phyloP scores from a whole-genome alignment of 352 stramenopile species.

The Globisporangium heterothallicum region DNA sequence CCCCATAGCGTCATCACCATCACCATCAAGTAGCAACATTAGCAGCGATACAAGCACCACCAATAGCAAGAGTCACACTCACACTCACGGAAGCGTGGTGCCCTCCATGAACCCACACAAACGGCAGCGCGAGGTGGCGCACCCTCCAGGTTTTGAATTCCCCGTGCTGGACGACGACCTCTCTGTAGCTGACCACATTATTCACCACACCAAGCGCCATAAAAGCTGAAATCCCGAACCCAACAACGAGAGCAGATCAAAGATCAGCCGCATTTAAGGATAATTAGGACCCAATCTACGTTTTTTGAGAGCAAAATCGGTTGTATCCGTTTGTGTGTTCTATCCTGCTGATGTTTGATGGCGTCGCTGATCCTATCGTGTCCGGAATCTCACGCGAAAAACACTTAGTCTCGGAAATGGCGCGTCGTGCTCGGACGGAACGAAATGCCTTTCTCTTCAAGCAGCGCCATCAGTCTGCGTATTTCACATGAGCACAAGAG shows the following conservation, averaged over 20 bases:
- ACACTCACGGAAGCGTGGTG: background rate
- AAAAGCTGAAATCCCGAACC: conserved; percentile 21
- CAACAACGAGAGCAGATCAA: conserved; percentile 3
- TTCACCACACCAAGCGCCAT: conserved; percentile 43
- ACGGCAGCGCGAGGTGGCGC: conserved; percentile 30
- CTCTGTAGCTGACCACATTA: conserved; percentile 16
- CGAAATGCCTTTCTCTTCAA: conserved; percentile 36
- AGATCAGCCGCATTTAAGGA: too few relatives aligned
- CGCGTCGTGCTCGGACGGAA: conserved; percentile 56
- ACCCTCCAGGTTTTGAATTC: conserved; percentile 27
- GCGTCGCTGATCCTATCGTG: too few relatives aligned
- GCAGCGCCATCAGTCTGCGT: conserved; percentile 39
- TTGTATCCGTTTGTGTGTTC: background rate
- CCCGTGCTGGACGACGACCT: conserved; percentile 31
- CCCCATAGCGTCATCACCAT: background rate
- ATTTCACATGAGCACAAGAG: too few relatives aligned
- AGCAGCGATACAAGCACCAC: conserved; percentile 13
- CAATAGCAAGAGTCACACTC: conserved; percentile 9
- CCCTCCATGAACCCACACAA: conserved; percentile 30
- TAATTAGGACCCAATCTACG: too few relatives aligned
- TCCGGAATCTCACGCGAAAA: too few relatives aligned
- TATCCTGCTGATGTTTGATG: background rate
- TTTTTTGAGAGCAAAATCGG: too few relatives aligned
- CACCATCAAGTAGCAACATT: conserved; percentile 13
- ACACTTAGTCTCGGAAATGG: conserved; percentile 55